These are phyloP conservation scores for Pichia californica DNA, from an alignment of 805 yeast genomes.

Conservation along the genomic window DNA sequence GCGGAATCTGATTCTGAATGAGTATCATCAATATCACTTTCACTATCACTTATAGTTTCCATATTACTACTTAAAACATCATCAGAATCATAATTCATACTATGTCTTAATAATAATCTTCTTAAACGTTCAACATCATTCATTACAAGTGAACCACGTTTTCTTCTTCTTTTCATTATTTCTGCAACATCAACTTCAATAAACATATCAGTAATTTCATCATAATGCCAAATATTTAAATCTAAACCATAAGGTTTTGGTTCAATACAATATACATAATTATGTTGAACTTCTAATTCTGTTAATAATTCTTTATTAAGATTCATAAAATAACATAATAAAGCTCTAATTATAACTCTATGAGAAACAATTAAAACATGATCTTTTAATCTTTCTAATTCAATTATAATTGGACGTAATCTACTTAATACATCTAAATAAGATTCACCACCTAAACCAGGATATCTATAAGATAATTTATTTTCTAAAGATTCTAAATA, in stretches of 20 bases:
- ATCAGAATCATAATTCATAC: conserved; percentile 13
- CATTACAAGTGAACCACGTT: conserved; percentile 22
- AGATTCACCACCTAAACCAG: conserved; percentile 35
- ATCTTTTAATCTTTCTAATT: conserved; percentile 30
- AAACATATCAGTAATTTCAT: conserved; percentile 29
- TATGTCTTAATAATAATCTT: conserved; percentile 10
- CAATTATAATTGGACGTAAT: conserved; percentile 31
- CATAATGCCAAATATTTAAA: conserved; percentile 33
- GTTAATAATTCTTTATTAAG: conserved; percentile 32
- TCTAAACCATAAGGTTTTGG: conserved; percentile 35
- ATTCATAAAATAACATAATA: conserved; percentile 33
- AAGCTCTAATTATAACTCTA: conserved; percentile 30
- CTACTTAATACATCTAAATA: conserved; percentile 32
- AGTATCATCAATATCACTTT: conserved; percentile 6
- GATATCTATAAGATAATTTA: conserved; percentile 29
- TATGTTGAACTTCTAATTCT: conserved; percentile 32
- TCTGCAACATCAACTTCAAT: conserved; percentile 34
- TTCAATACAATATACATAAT: conserved; percentile 31
- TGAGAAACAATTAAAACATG: conserved; percentile 32
- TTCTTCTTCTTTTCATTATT: conserved; percentile 29
- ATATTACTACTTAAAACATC: conserved; percentile 12
- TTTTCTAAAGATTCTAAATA: conserved; percentile 26
- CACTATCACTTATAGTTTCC: conserved; percentile 5
- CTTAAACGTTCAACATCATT: conserved; percentile 15
- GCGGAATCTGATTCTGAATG: background rate